Evolutionary conservation across 257 asterid genomes (phyloP).

Genomic region (Asclepias syriaca): DNA sequence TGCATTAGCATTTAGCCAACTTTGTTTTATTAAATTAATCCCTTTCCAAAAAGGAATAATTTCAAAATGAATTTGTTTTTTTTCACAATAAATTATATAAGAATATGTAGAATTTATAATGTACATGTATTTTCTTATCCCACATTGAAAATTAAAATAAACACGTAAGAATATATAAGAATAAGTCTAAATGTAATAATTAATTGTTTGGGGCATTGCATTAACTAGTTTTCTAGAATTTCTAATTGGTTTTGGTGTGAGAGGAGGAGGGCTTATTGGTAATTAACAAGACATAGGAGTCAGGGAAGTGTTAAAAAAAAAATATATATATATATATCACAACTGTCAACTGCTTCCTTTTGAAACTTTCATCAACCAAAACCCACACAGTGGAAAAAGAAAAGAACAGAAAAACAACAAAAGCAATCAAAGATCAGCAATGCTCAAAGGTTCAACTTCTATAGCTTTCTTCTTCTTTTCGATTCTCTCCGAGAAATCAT

Average conservation of each 20-base stretch:
- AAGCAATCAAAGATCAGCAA: constrained; percentile 25
- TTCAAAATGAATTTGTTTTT: not conserved
- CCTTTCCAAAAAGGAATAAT: not conserved
- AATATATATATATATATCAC: constrained; percentile 18
- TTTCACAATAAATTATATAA: too few species aligned
- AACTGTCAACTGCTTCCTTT: constrained; percentile 51
- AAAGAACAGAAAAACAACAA: not conserved
- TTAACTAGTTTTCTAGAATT: too few species aligned
- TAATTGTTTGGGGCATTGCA: too few species aligned
- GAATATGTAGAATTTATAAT: too few species aligned
- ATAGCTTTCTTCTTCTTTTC: constrained; percentile 3
- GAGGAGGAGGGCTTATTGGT: constrained; percentile 12
- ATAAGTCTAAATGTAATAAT: too few species aligned
- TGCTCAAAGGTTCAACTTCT: constrained; percentile 36
- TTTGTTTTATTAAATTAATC: not conserved
- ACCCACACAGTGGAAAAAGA: not conserved
- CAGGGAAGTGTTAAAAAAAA: constrained; percentile 6
- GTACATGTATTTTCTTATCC: too few species aligned
- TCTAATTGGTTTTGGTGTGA: not conserved
- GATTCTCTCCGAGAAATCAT: constrained; percentile 30
- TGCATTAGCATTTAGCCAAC: not conserved
- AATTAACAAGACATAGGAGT: constrained; percentile 1
- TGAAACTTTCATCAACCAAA: constrained; percentile 50
- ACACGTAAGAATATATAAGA: too few species aligned
- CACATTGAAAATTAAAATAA: too few species aligned